Conservation (phyloP, 2,329 filamentous ascomycete species). For the Penicillium sp. region DNA sequence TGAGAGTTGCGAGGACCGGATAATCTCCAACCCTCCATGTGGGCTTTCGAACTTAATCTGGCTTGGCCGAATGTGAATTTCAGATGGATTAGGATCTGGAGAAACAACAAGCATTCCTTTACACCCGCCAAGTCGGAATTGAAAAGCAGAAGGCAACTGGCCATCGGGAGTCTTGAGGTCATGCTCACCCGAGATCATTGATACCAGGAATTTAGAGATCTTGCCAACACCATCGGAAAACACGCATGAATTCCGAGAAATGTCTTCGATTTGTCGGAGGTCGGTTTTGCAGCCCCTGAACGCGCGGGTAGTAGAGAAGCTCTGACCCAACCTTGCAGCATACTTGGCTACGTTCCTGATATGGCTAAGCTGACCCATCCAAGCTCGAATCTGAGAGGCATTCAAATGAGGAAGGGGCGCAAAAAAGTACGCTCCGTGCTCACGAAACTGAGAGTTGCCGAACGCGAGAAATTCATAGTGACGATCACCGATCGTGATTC, state of each 20-base stretch:
- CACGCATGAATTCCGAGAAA: constrained; percentile 68
- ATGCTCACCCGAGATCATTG: constrained; percentile 73
- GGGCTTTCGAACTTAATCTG: constrained; percentile 82
- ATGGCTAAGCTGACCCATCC: constrained; percentile 84
- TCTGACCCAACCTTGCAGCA: constrained; percentile 87
- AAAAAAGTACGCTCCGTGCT: constrained; percentile 93
- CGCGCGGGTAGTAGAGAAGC: constrained; percentile 88
- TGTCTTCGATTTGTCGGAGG: constrained; percentile 67
- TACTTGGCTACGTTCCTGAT: constrained; percentile 88
- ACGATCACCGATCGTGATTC: constrained; percentile 80
- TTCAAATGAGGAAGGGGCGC: constrained; percentile 68
- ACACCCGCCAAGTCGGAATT: constrained; percentile 89
- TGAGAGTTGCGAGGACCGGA: constrained; percentile 76
- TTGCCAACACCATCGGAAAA: constrained; percentile 95
- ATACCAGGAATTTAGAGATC: constrained; percentile 78
- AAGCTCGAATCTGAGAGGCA: constrained; percentile 75
- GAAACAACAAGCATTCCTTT: constrained; percentile 87
- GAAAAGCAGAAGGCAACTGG: constrained; percentile 76
- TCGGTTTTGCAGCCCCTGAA: constrained; percentile 67
- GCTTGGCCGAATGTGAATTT: constrained; percentile 79
- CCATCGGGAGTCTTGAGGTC: constrained; percentile 58
- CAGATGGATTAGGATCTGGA: constrained; percentile 65
- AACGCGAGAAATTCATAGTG: constrained; percentile 90
- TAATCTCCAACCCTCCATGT: constrained; percentile 79
- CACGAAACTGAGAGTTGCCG: constrained; percentile 92